Evolutionary conservation across 257 asterid genomes (phyloP).

Genomic region (Solanum gracilifrons): DNA sequence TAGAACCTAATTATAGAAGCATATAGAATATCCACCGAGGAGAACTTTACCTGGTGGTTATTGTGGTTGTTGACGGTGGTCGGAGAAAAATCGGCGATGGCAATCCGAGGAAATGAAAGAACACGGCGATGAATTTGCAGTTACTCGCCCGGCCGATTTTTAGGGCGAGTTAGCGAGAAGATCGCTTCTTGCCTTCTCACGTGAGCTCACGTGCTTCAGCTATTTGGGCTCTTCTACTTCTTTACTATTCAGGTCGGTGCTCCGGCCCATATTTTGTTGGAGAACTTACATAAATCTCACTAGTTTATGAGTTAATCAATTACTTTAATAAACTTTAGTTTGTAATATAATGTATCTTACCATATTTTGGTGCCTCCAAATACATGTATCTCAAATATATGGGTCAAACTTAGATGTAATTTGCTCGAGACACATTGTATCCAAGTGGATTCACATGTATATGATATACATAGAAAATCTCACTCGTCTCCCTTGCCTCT

Average conservation of each 20-base stretch:
- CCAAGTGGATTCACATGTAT: too few relatives aligned
- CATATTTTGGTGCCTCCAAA: rapidly evolving
- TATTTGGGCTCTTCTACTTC: neutral
- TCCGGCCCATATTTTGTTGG: neutral
- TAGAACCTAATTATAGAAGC: neutral
- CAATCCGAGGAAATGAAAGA: conserved; percentile 25
- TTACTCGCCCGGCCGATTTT: conserved; percentile 5
- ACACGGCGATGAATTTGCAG: conserved; percentile 21
- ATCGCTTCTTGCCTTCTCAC: neutral
- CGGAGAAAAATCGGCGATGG: conserved; percentile 1
- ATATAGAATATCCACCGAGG: neutral
- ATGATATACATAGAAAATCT: neutral
- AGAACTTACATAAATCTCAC: too few relatives aligned
- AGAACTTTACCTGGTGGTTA: neutral
- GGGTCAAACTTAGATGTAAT: too few relatives aligned
- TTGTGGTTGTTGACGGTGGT: neutral
- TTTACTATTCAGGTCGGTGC: neutral
- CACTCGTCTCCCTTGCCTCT: neutral
- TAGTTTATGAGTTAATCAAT: too few relatives aligned
- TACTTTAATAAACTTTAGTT: too few relatives aligned
- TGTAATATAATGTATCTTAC: rapidly evolving
- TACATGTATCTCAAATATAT: neutral
- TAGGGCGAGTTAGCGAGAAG: conserved; percentile 4
- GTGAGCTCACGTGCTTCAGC: neutral
- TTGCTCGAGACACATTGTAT: too few relatives aligned